A percentile compares a stretch with the other conserved stretches of the same genome.
phyloP scores from a whole-genome alignment of 2,329 filamentous ascomycete genomes.

The Bipolaris sorokiniana region DNA sequence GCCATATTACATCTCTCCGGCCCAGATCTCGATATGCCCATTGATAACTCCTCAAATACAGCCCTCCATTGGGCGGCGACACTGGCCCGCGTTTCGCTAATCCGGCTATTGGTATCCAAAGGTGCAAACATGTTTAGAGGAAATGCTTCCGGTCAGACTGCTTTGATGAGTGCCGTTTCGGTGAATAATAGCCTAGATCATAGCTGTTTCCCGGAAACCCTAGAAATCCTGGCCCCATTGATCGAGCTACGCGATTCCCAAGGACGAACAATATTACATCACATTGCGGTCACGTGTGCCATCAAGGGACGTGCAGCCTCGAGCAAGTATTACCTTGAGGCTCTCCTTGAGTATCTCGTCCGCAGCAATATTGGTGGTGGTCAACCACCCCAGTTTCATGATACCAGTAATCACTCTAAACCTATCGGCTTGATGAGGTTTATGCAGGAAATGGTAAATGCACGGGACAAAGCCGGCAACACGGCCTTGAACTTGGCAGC shows the following conservation, averaged over 20 bases:
- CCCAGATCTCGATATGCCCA: conserved; percentile 86
- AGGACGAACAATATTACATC: conserved; percentile 89
- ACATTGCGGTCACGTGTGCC: conserved; percentile 93
- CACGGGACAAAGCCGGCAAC: conserved; percentile 90
- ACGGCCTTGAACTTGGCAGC: conserved; percentile 94
- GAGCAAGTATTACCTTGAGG: conserved; percentile 95
- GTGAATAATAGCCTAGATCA: conserved; percentile 96
- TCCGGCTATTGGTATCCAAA: conserved; percentile 79
- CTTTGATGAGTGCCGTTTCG: conserved; percentile 87
- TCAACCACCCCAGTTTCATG: conserved; percentile 50
- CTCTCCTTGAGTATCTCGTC: conserved; percentile 91
- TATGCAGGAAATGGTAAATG: conserved; percentile 96
- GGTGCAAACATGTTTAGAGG: conserved; percentile 88
- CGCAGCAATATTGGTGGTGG: conserved; percentile 63
- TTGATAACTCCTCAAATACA: conserved; percentile 87
- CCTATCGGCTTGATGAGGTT: conserved; percentile 89
- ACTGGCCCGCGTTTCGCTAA: conserved; percentile 79
- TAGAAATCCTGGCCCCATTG: conserved; percentile 86
- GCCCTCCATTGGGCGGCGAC: conserved; percentile 97
- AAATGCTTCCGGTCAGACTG: conserved; percentile 88
- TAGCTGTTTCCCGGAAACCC: conserved; percentile 84
- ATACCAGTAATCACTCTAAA: conserved; percentile 62
- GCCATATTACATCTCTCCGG: conserved; percentile 77
- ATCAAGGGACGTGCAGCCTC: conserved; percentile 92
- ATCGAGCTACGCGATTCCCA: conserved; percentile 90